Evolutionary conservation across 2,329 filamentous ascomycete species (phyloP), one percentile per base, ranked within the genome.

Genomic region (Microdochium nivale): DNA sequence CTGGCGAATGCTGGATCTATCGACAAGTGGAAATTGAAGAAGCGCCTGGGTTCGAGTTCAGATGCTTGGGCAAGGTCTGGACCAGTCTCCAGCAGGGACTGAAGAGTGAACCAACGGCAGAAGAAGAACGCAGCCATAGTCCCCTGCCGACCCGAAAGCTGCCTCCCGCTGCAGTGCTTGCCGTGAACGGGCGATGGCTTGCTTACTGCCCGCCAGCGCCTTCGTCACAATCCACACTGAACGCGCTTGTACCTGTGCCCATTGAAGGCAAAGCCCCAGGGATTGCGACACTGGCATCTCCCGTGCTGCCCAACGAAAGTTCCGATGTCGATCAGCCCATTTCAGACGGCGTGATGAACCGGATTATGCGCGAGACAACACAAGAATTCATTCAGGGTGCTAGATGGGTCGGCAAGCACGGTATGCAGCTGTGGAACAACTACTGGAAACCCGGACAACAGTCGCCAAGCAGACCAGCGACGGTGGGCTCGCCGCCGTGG

Each of bases 31-130:
- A 69, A 10, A 63, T 69, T 51, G 62, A 67, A 1, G 68, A 70
- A 47, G 77, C 78, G 23, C 62, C 67, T 1, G 69, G 70, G 23
- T 57, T 71, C 46, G 63, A 67, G 16, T 85, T 78, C 65, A 73
- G 69, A 35, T 96, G 90, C 60, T 75, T 94, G 51, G 91, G 86
- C 21, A 99, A 99, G 70, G 72, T 95, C 19, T 99, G 94, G 94
- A 96, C 94, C 1, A 85, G 84, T 46, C 74, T 96, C 25, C 88
- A 94, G 62, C 79, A 83, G 57, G 71, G 72, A 27, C 67, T 72
- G 19, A 75, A 75, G 53, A 71, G 71, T 24, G 75, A 79, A 27
- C 64, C 71, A 25, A 59, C 69, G 1, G 71, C 76, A 53, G 78
- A 81, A 54, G 58, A 65, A 16, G 74, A 76, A 54, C 68, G 70